Evolutionary conservation across 2,329 filamentous ascomycete genomes (phyloP), one percentile per base, ranked within the genome.

Genomic region (Xylariaceae sp.): DNA sequence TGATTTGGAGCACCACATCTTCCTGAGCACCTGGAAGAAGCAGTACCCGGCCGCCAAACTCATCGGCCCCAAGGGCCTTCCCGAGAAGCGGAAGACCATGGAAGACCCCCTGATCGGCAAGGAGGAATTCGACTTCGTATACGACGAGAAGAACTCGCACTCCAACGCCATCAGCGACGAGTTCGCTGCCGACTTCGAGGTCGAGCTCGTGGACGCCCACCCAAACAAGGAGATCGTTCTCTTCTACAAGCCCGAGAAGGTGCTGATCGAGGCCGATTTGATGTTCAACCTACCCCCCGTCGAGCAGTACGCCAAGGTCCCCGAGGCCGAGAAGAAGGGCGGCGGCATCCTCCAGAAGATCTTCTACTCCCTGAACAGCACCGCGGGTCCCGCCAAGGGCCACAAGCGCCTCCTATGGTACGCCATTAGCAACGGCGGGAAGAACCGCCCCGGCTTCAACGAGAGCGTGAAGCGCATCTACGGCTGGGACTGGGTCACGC

Each of bases 1-100:
- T 1, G 94, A 99, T 68, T 78, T 89, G 45, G 90, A 99, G 73
- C 94, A 99, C 70, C 94, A 99, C 77, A 89, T 99, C 66, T 95
- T 94, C 74, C 68, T 99, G 47, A 86, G 87, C 0, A 77, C 89
- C 43, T 99, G 94, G 92, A 83, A 87, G 62, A 73, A 80, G 43
- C 87, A 82, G 22, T 97, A 82, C 66, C 91, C 92, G 0, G 68
- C 78, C 39, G 91, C 92, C 31, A 84, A 85, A 61, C 77, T 99
- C 42, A 80, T 97, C 61, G 92, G 85, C 1, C 87, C 89, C 1
- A 85, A 92, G 61, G 89, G 89, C 0, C 81, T 99, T 1, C 83
- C 82, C 18, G 89, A 91, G 70, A 95, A 96, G 73, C 85, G 92
- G 38, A 79, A 80, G 51, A 76, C 79, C 56, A 76, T 78, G 51